phyloP scores from a whole-genome alignment of 2,329 filamentous ascomycete species.

The Didymellaceae sp. region DNA sequence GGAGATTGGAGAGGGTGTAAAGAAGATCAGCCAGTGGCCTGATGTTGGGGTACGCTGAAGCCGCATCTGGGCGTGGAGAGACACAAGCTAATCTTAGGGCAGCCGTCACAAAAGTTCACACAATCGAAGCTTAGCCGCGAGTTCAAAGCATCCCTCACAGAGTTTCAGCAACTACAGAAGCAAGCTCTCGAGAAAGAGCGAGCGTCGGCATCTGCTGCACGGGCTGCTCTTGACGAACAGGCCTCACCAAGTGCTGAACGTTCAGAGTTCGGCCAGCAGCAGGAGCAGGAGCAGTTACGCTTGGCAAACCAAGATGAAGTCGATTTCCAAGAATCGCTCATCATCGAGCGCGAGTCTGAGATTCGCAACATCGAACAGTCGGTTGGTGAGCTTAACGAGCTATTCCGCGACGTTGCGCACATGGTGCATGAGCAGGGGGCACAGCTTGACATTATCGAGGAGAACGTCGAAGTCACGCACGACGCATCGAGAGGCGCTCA shows the following conservation, averaged over 20 bases:
- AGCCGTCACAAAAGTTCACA: conserved; percentile 96
- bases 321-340: conserved; percentile 94
- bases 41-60: conserved; percentile 71
- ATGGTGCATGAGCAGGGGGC: conserved; percentile 95
- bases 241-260: conserved; percentile 52
- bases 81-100: conserved; percentile 22
- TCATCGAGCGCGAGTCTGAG: conserved; percentile 94
- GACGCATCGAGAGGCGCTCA: conserved; percentile 86
- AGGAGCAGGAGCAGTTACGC: conserved; percentile 73
- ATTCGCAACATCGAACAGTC: conserved; percentile 98
- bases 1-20: conserved; percentile 89
- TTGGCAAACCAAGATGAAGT: conserved; percentile 92
- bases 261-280: conserved; percentile 57
- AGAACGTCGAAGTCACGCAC: conserved; percentile 84
- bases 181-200: conserved; percentile 91
- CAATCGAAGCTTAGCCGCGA: conserved; percentile 94
- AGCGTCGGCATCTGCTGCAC: conserved; percentile 81
- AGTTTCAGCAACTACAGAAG: conserved; percentile 92
- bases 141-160: conserved; percentile 84
- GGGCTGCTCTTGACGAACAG: conserved; percentile 75
- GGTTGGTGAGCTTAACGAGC: conserved; percentile 91
- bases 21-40: conserved; percentile 80
- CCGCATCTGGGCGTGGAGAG: conserved; percentile 12
- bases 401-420: conserved; percentile 97
- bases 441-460: conserved; percentile 82